Conservation (phyloP, 2,329 filamentous ascomycete genomes). For the Coniella lustricola region DNA sequence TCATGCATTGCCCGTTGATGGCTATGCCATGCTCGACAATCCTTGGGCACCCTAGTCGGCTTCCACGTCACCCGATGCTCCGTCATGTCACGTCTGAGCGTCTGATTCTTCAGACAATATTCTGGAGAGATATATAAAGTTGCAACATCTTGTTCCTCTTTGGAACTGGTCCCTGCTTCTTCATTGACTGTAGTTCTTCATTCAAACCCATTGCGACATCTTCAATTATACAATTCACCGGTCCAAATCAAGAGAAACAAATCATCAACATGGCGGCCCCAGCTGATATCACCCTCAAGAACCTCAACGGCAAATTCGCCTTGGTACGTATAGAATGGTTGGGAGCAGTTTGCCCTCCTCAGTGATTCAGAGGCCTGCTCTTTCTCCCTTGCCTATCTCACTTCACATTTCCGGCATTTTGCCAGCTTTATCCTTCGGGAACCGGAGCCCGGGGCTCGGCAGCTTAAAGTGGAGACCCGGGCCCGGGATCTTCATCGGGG, state of each 20-base stretch:
- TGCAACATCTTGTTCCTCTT: too few relatives aligned
- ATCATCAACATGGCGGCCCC: slow-evolving; percentile 7
- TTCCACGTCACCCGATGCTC: slow-evolving; percentile 8
- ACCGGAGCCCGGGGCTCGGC: too few relatives aligned
- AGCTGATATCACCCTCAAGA: slow-evolving; percentile 6
- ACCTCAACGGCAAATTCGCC: slow-evolving; percentile 7
- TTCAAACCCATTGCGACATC: too few relatives aligned
- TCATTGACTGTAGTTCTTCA: too few relatives aligned
- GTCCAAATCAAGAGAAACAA: not conserved
- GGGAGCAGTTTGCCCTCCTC: not conserved
- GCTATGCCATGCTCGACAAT: not conserved
- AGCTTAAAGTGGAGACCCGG: too few relatives aligned
- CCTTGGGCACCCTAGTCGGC: not conserved
- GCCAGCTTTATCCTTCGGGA: too few relatives aligned
- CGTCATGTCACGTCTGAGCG: not conserved
- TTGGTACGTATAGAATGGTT: not conserved
- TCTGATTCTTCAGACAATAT: not conserved
- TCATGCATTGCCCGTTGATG: slow-evolving; percentile 1
- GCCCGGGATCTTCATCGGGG: too few relatives aligned
- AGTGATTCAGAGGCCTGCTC: too few relatives aligned
- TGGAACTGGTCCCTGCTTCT: too few relatives aligned
- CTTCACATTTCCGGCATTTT: too few relatives aligned
- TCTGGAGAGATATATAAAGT: slow-evolving; percentile 1
- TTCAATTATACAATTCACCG: not conserved
- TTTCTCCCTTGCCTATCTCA: too few relatives aligned